Evolutionary conservation across 1,139 yeast species (phyloP).

Genomic region (Zygosaccharomyces pseudobailii): DNA sequence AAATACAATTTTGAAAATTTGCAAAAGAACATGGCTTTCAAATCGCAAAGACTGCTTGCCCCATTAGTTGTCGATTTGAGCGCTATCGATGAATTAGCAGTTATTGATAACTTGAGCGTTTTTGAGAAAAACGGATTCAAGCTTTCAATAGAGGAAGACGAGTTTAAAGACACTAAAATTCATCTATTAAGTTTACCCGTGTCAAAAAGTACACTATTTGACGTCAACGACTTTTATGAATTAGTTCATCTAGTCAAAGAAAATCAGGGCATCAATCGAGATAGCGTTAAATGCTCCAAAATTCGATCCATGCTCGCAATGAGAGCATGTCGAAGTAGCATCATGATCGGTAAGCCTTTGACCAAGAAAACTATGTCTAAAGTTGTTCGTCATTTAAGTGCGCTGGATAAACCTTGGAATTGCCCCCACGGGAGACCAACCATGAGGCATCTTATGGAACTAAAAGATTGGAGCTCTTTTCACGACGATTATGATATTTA

Average conservation of each 20-base stretch:
- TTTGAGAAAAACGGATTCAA: constrained; percentile 76
- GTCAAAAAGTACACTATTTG: constrained; percentile 66
- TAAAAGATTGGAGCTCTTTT: constrained; percentile 46
- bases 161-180: constrained; percentile 54
- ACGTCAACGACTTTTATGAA: constrained; percentile 67
- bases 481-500: constrained; percentile 37
- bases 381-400: constrained; percentile 64
- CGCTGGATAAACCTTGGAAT: constrained; percentile 91
- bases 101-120: constrained; percentile 51
- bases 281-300: constrained; percentile 62
- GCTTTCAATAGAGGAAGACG: constrained; percentile 43
- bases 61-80: constrained; percentile 65
- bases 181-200: constrained; percentile 61
- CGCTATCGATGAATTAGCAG: constrained; percentile 70
- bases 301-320: constrained; percentile 81
- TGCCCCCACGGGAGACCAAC: constrained; percentile 99
- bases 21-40: constrained; percentile 49
- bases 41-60: constrained; percentile 64
- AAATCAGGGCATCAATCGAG: constrained; percentile 37
- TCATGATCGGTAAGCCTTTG: constrained; percentile 85
- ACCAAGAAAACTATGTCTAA: constrained; percentile 53
- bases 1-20: constrained; percentile 80
- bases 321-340: constrained; percentile 91
- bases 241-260: constrained; percentile 57
- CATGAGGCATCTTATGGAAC: constrained; percentile 76